Conservation (phyloP, 768 basidiomycete species). For the Dentipellis sp. region DNA sequence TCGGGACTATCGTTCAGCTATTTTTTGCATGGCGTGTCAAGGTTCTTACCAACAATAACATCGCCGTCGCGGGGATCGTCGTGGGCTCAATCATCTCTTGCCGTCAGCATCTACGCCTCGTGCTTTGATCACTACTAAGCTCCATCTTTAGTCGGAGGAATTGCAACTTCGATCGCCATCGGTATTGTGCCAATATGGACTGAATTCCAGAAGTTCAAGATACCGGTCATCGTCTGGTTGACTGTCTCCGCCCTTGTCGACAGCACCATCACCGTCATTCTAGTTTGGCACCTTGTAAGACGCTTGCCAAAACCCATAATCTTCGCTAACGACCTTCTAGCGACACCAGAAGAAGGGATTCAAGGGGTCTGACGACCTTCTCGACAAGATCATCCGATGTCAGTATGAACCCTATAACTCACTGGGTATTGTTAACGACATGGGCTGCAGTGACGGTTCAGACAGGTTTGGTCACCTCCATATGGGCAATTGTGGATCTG, state of each 20-base stretch:
- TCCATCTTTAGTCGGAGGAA: constrained; percentile 8
- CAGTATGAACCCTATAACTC: background rate
- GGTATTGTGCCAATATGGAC: constrained; percentile 9
- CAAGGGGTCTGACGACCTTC: constrained; percentile 11
- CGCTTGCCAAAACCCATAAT: background rate
- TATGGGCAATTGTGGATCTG: constrained; percentile 17
- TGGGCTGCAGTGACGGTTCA: constrained; percentile 19
- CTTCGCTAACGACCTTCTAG: background rate
- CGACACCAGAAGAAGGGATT: constrained; percentile 10
- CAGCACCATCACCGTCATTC: constrained; percentile 9
- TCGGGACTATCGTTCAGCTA: constrained; percentile 5
- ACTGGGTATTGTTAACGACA: background rate
- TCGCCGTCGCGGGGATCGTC: background rate
- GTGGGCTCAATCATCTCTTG: constrained; percentile 1
- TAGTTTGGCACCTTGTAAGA: constrained; percentile 15
- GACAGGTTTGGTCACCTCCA: constrained; percentile 19
- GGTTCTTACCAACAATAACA: constrained; percentile 1
- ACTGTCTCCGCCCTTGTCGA: constrained; percentile 11
- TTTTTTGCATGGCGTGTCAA: constrained; percentile 11
- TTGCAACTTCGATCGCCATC: constrained; percentile 13
- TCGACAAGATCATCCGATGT: constrained; percentile 14
- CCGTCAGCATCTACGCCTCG: background rate
- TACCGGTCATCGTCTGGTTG: constrained; percentile 13
- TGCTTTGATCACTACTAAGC: background rate
- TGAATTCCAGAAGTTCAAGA: constrained; percentile 12